Evolutionary conservation across 2,329 filamentous ascomycete genomes (phyloP), one percentile per base, ranked within the genome.

Genomic region (Sphaerulina vaccinii): DNA sequence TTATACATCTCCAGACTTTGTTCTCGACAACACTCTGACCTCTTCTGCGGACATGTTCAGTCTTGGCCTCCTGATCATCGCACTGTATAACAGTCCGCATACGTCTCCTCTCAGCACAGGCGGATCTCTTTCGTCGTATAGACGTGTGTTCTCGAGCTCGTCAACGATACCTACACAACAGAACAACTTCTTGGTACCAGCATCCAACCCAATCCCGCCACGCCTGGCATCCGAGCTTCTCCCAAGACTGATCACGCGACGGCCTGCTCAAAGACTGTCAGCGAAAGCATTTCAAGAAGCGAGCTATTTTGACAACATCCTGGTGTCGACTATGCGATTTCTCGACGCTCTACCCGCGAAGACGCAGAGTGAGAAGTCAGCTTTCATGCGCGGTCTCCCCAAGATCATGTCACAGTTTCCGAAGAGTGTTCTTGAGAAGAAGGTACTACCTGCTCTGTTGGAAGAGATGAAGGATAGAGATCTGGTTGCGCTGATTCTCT

Each of bases 241-340:
- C 3, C 90, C 93, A 2, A 80, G 87, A 21, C 80, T 99, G 38
- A 91, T 99, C 51, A 93, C 92, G 0, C 81, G 93, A 57, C 79
- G 90, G 49, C 90, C 93, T 2, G 90, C 90, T 2, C 88, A 95
- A 67, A 83, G 93, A 38, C 81, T 97, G 75, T 90, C 85, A 21
- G 90, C 92, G 3, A 84, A 82, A 48, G 92, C 96, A 63, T 97
- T 99, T 62, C 93, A 99, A 67, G 84, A 96, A 69, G 95, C 90
- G 65, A 85, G 89, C 60, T 99, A 95, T 68, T 99, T 99, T 68
- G 90, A 99, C 71, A 99, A 97, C 65, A 88, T 97, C 39, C 78
- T 99, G 3, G 90, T 99, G 18, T 96, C 91, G 0, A 96, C 93
- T 0, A 96, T 99, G 56, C 88, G 93, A 10, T 99, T 99, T 66